Evolutionary conservation across 768 basidiomycete species (phyloP).

Genomic region (Lepiota venenata): DNA sequence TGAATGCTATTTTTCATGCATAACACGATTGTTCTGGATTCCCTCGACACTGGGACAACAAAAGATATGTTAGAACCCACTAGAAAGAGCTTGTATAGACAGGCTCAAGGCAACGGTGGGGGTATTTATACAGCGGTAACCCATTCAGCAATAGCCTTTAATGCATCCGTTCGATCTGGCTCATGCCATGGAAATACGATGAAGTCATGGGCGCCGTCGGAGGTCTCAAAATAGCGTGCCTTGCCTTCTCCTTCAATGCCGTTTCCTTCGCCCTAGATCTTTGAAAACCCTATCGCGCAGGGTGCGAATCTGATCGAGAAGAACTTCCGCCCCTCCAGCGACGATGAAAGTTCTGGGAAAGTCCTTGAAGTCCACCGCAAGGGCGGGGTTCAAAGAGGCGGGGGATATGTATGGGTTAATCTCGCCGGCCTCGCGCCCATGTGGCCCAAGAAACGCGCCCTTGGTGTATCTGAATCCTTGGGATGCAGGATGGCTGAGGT

Average conservation of each 20-base stretch:
- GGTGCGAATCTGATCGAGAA: conserved; percentile 49
- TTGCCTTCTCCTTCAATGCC: conserved; percentile 35
- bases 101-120: neutral
- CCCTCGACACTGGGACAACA: too few species aligned
- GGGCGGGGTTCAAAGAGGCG: conserved; percentile 37
- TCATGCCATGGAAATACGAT: conserved; percentile 47
- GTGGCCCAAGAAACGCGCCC: conserved; percentile 43
- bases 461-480: conserved; percentile 28
- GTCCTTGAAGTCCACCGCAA: conserved; percentile 41
- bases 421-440: conserved; percentile 41
- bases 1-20: too few species aligned
- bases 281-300: conserved; percentile 45
- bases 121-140: conserved; percentile 17
- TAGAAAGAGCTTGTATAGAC: neutral
- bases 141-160: conserved; percentile 50
- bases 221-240: conserved; percentile 45
- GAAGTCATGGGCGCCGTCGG: conserved; percentile 55
- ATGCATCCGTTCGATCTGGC: conserved; percentile 46
- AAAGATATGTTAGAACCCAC: neutral
- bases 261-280: conserved; percentile 47
- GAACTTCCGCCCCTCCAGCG: conserved; percentile 52
- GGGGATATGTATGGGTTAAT: conserved; percentile 59
- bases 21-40: neutral
- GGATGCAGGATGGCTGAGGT: conserved; percentile 23
- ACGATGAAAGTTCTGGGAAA: conserved; percentile 63